phyloP scores from a whole-genome alignment of 371 early-diverging fungal species.

The Saksenaea vasiformis region DNA sequence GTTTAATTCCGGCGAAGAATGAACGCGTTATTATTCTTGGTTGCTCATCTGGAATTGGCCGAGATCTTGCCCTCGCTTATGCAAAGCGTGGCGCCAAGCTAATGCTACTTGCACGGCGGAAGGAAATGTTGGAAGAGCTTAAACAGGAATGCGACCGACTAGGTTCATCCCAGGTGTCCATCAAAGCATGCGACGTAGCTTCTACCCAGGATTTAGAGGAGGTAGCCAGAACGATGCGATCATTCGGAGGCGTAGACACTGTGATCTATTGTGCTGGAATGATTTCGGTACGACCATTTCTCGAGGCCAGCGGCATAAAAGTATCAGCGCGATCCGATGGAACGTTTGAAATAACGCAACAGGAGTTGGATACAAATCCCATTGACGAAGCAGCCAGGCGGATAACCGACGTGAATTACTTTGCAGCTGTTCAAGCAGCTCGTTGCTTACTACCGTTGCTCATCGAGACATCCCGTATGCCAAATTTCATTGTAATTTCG shows the following conservation, averaged over 20 bases:
- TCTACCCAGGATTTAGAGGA: slow-evolving; percentile 31
- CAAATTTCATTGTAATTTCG: slow-evolving; percentile 75
- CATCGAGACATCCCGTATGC: slow-evolving; percentile 41
- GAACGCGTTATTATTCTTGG: slow-evolving; percentile 79
- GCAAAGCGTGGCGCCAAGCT: slow-evolving; percentile 71
- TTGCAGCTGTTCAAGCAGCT: slow-evolving; percentile 63
- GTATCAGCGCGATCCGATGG: not conserved
- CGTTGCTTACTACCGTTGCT: slow-evolving; percentile 64
- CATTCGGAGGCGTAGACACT: slow-evolving; percentile 56
- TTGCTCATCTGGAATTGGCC: slow-evolving; percentile 83
- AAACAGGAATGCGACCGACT: slow-evolving; percentile 44
- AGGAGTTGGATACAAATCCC: not conserved
- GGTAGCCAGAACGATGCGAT: slow-evolving; percentile 15
- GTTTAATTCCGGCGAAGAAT: slow-evolving; percentile 12
- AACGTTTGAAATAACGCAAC: slow-evolving; percentile 11
- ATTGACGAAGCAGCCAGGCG: slow-evolving; percentile 30
- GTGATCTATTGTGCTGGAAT: slow-evolving; percentile 72
- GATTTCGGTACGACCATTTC: slow-evolving; percentile 63
- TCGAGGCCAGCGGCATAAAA: slow-evolving; percentile 50
- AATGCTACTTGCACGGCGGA: slow-evolving; percentile 70
- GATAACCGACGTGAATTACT: slow-evolving; percentile 68
- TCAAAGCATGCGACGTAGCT: slow-evolving; percentile 37
- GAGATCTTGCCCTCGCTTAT: slow-evolving; percentile 68
- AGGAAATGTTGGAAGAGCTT: slow-evolving; percentile 49
- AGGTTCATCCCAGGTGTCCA: slow-evolving; percentile 21